Base-by-base conservation (phyloP, 1,284 basidiomycete genomes). In the Ceratobasidium sp. region DNA sequence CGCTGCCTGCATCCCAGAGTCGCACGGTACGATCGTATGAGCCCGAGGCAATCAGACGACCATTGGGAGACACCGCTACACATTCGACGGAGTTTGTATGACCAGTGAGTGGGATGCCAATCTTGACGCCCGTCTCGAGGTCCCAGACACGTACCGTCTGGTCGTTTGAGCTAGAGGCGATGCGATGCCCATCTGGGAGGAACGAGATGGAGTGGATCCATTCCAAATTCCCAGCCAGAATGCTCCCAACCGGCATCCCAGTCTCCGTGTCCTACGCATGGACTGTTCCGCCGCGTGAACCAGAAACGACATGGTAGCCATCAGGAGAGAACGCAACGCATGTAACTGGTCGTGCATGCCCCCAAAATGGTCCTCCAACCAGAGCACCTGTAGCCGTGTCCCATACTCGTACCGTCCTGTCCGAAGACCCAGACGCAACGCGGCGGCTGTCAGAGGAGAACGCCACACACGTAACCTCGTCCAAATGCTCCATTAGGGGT, bases 21-120 rank as follows among this genome's bases (percentile, higher is more conserved):
- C 93, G 90, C 46, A 97, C 93, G 0, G 91, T 90, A 27, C 94
- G 88, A 82, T 98, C 95, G 81, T 96, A 96, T 22, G 93, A 95
- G 31, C 94, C 94, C n/a, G 93, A 95, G 1, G 94, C 92, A 77
- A 96, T 90, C 90, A 92, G 96, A 77, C 90, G 87, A 31, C 92
- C 92, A 81, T 97, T 93, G 74, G 92, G 90, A 29, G 91, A 91
- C 74, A 94, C 91, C 31, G 92, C 91, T 43, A 93, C 90, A 14
- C 88, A 89, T 34, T 93, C 84, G 16, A 94, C 92, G 79, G 92
- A 93, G 80, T 94, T 92, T 87, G 29, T 64, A 46, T 74, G 71
- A 0, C 71, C 71, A 2, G 14, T 29, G 19, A 74, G 59, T 19
- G 54, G 56, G 22, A 16, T 9, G n/a, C 13, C 29, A 34, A 59